These are phyloP conservation scores for Arthrobotrys sphaeroides DNA, from an alignment of 2,329 filamentous ascomycete genomes.

Conservation along the genomic window DNA sequence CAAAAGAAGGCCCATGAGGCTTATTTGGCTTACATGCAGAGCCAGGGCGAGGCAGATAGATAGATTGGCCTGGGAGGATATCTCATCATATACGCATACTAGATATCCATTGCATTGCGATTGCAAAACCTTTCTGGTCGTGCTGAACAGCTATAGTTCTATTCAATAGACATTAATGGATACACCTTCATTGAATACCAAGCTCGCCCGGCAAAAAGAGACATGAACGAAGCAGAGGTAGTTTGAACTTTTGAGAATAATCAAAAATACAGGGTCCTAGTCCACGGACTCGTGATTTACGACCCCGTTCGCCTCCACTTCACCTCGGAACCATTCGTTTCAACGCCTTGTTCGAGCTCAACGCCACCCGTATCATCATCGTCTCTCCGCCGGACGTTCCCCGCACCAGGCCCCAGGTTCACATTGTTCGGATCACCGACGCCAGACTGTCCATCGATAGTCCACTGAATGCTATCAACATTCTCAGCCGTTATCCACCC, in stretches of 20 bases:
- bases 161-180: neutral
- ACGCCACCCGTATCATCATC: conserved; percentile 14
- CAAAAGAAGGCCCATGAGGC: conserved; percentile 87
- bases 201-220: neutral
- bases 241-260: neutral
- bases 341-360: neutral
- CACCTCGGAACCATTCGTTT: conserved; percentile 13
- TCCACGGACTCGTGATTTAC: neutral
- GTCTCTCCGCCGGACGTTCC: conserved; percentile 36
- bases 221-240: too few relatives aligned
- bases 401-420: conserved; percentile 38
- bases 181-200: neutral
- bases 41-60: conserved; percentile 46
- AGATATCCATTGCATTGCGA: too few relatives aligned
- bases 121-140: too few relatives aligned
- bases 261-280: neutral
- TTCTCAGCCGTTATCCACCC: conserved; percentile 53
- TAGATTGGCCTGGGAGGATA: neutral
- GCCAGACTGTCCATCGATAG: conserved; percentile 40
- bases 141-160: too few relatives aligned
- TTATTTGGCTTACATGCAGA: conserved; percentile 59
- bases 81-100: neutral
- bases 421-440: conserved; percentile 42
- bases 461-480: conserved; percentile 50
- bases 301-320: conserved; percentile 52